phyloP scores from a whole-genome alignment of 352 stramenopile genomes.

The Aphanomyces euteiches region DNA sequence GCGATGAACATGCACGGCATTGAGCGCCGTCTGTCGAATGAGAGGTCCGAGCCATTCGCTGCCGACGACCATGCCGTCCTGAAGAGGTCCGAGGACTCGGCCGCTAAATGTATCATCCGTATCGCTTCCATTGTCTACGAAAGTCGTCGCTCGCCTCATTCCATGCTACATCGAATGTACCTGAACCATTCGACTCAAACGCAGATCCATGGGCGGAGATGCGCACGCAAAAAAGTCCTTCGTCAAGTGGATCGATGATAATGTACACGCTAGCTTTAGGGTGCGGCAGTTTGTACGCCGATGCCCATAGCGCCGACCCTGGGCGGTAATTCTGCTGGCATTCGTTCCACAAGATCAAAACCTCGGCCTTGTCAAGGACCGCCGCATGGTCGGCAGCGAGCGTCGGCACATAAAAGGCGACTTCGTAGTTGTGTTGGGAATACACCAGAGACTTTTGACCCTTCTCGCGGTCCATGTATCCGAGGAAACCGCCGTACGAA shows the following conservation, averaged over 20 bases:
- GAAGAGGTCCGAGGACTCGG: conserved; percentile 70
- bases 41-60: conserved; percentile 73
- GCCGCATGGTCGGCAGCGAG: conserved; percentile 38
- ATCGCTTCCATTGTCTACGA: conserved; percentile 71
- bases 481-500: conserved; percentile 49
- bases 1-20: conserved; percentile 40
- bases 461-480: conserved; percentile 40
- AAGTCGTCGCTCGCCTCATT: conserved; percentile 46
- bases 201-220: conserved; percentile 75
- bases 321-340: conserved; percentile 80
- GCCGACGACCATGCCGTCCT: conserved; percentile 81
- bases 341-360: conserved; percentile 86
- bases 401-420: conserved; percentile 79
- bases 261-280: conserved; percentile 74
- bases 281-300: conserved; percentile 65
- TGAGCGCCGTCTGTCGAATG: conserved; percentile 80
- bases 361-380: conserved; percentile 61
- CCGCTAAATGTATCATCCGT: conserved; percentile 78
- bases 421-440: conserved; percentile 70
- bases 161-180: neutral
- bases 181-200: conserved; percentile 55
- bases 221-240: conserved; percentile 81
- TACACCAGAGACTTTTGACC: conserved; percentile 63
- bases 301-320: conserved; percentile 73
- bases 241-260: conserved; percentile 78